These are phyloP conservation scores for Claviceps humidiphila DNA, from an alignment of 2,329 filamentous ascomycete species.

Conservation along the genomic window DNA sequence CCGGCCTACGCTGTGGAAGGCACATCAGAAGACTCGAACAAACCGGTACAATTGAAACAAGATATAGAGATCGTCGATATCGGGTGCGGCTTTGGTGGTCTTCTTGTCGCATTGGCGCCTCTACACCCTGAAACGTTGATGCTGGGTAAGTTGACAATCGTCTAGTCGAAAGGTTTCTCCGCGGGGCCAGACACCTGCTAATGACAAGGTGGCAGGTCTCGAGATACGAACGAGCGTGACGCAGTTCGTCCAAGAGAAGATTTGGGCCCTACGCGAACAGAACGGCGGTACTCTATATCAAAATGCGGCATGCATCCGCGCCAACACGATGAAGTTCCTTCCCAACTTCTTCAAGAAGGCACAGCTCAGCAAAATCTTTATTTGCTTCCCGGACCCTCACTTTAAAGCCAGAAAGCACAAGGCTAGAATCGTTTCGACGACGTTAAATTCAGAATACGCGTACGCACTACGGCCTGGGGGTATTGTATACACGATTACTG, in stretches of 20 bases:
- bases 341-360: conserved; percentile 83
- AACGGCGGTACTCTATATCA: conserved; percentile 50
- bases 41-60: conserved; percentile 28
- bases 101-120: conserved; percentile 75
- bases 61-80: conserved; percentile 90
- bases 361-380: conserved; percentile 83
- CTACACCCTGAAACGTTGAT: conserved; percentile 70
- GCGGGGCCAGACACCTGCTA: not conserved
- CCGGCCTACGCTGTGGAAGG: conserved; percentile 51
- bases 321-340: conserved; percentile 99
- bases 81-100: conserved; percentile 88
- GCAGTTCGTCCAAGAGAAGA: conserved; percentile 79
- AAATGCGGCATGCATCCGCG: conserved; percentile 78
- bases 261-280: conserved; percentile 65
- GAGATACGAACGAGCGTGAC: conserved; percentile 88
- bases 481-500: conserved; percentile 89
- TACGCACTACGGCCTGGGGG: conserved; percentile 75
- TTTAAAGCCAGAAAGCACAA: conserved; percentile 98
- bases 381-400: conserved; percentile 96
- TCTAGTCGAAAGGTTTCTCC: not conserved
- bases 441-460: conserved; percentile 85
- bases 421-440: conserved; percentile 79
- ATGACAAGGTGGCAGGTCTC: conserved; percentile 44
- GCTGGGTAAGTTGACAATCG: conserved; percentile 45
- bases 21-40: conserved; percentile 15